Evolutionary conservation across 2,329 filamentous ascomycete species (phyloP), one percentile per base, ranked within the genome.

Genomic region (Penicillium occitanis): DNA sequence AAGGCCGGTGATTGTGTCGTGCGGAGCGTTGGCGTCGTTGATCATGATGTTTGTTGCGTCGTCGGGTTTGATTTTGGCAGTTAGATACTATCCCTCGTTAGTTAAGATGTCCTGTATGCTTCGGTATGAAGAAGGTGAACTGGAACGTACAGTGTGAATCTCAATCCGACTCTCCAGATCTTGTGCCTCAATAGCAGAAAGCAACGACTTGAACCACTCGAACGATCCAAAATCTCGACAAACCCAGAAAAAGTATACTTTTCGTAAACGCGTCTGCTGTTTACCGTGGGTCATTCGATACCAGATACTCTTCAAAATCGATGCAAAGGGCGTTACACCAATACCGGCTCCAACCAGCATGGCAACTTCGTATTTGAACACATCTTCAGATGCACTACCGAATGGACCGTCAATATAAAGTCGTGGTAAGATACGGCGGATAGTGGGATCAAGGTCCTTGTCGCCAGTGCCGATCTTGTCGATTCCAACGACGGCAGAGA

Each of bases 221-320:
- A 95, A 93, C 0, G 90, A 92, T 40, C 90, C 91, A 74, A 94
- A 94, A 78, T 95, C 91, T 78, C 91, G 86, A 83, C 91, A 94
- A 69, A 95, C 89, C 92, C 92, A 95, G 85, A 95, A 93, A 83
- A 95, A 95, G 82, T 95, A 96, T 28, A 96, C 91, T 78, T 95
- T 96, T 73, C 89, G 86, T 51, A 96, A 84, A 3, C 91, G 85
- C 2, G 91, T 93, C 80, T 90, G 90, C 78, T 89, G 67, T 53
- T 91, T 89, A 2, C 90, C 90, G 79, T 92, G 93, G 84, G 93
- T 94, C 89, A 94, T 93, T 60, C 91, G 88, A 82, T 95, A 96
- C 92, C 92, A 96, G 79, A 96, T 94, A 63, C 90, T 93, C 83
- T 96, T 96, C 74, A 85, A 75, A 59, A 85, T 84, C 35, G 80